Base-by-base conservation (phyloP, 176 grass and related monocot genomes). In the Aegilops umbellulata region DNA sequence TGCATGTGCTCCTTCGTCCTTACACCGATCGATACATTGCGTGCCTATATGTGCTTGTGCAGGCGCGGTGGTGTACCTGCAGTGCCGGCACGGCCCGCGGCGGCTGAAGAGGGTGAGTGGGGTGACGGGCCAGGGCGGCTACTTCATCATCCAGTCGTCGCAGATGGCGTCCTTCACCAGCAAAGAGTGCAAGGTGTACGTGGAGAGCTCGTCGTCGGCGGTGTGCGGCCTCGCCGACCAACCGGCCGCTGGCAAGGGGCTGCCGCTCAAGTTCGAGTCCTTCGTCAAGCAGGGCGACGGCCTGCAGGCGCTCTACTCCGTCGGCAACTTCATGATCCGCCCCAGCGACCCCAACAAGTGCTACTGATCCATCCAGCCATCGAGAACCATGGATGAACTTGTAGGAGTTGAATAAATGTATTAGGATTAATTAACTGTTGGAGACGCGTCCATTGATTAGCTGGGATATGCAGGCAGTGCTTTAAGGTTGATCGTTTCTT, bases 91-190 rank as follows among this genome's bases (percentile, higher is more conserved):
- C 66, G 61, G 83, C 16, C 39, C 47, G 5, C 77, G 75, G 30
- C 71, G 57, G 36, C 79, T 8, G n/a, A 44, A 73, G 75, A 70
- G 77, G n/a, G 29, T 89, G 29, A 27, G 22, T 6, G 86, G 82
- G 12, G 38, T 36, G 46, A 29, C 88, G n/a, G 75, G 88, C 2
- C 3, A 16, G 0, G 29, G 55, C 19, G 94, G 94, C 80, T 95
- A 95, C 84, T 95, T 95, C 81, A 25, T 83, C 84, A 79, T 93
- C 84, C 71, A 86, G 87, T 89, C 68, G 69, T 46, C 94, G 80
- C 65, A 85, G 77, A 22, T 83, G 70, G 72, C 91, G 36, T 81
- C 81, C 76, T 95, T 95, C 89, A 93, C 91, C 69, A 93, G 86
- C 84, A 65, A 73, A 35, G 76, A 91, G 44, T 95, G 94, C 81